A percentile compares a stretch with the other conserved stretches of the same genome.
Conservation (phyloP, 1,284 basidiomycete species). For the Pseudozyma sp. region DNA sequence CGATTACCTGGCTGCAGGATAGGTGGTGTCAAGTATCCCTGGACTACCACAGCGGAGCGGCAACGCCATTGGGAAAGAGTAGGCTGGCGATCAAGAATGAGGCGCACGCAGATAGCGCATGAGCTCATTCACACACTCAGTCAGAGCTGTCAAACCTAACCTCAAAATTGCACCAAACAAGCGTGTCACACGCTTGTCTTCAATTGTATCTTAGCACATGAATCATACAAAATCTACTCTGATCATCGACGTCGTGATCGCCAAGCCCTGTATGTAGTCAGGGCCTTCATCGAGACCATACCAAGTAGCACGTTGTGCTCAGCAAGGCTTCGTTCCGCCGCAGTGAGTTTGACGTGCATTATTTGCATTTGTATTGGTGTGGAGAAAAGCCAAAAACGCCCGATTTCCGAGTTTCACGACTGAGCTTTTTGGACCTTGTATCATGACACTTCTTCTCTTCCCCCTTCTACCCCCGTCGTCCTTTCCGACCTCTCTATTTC, state of each 20-base stretch:
- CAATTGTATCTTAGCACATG: slow-evolving; percentile 3
- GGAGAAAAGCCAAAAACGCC: background rate
- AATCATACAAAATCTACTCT: background rate
- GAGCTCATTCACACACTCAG: background rate
- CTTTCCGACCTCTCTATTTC: background rate
- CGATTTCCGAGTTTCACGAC: background rate
- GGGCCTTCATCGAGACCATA: background rate
- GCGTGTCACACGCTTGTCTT: background rate
- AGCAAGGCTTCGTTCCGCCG: too few relatives aligned
- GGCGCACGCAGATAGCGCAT: slow-evolving; percentile 4
- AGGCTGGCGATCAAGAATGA: slow-evolving; percentile 39
- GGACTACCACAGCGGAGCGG: slow-evolving; percentile 54
- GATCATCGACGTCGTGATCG: background rate
- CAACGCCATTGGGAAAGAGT: slow-evolving; percentile 47
- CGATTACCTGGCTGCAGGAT: slow-evolving; percentile 88
- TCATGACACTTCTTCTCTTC: background rate
- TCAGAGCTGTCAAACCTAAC: background rate
- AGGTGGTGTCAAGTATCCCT: slow-evolving; percentile 74
- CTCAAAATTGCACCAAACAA: too few relatives aligned
- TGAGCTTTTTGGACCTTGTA: slow-evolving; percentile 2
- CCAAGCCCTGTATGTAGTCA: too few relatives aligned
- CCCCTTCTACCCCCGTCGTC: background rate
- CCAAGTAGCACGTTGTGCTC: too few relatives aligned
- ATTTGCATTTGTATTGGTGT: background rate
- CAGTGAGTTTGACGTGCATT: too few relatives aligned